phyloP scores from a whole-genome alignment of 2,329 filamentous ascomycete genomes.

The Dactylonectria estremocensis region DNA sequence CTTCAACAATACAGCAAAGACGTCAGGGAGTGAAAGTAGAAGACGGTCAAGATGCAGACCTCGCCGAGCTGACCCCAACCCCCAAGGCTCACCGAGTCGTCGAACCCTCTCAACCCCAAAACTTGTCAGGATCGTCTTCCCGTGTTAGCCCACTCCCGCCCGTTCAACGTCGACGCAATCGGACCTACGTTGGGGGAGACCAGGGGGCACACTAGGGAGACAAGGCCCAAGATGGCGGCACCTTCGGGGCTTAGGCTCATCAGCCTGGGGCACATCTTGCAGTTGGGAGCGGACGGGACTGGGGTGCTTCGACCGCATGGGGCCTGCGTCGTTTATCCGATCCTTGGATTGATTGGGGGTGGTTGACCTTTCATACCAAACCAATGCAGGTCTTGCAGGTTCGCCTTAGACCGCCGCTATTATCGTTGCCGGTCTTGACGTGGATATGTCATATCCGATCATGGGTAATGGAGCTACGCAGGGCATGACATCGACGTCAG shows the following conservation, averaged over 20 bases:
- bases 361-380: background rate
- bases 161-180: conserved; percentile 15
- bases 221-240: background rate
- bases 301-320: background rate
- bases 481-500: background rate
- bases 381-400: conserved; percentile 15
- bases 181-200: conserved; percentile 17
- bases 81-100: conserved; percentile 34
- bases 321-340: background rate
- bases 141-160: background rate
- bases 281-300: background rate
- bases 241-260: background rate
- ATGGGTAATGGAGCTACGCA: background rate
- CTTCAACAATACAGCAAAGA: conserved; percentile 40
- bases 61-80: conserved; percentile 40
- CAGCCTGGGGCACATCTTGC: conserved; percentile 4
- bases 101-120: conserved; percentile 11
- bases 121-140: background rate
- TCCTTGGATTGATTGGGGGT: background rate
- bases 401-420: conserved; percentile 7
- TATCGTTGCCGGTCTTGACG: conserved; percentile 14
- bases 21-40: conserved; percentile 21
- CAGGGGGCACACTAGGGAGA: background rate
- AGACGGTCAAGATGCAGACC: background rate
- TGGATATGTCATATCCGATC: conserved; percentile 7